phyloP scores from a whole-genome alignment of 73 alveolate species.

The Tetrahymena malaccensis region DNA sequence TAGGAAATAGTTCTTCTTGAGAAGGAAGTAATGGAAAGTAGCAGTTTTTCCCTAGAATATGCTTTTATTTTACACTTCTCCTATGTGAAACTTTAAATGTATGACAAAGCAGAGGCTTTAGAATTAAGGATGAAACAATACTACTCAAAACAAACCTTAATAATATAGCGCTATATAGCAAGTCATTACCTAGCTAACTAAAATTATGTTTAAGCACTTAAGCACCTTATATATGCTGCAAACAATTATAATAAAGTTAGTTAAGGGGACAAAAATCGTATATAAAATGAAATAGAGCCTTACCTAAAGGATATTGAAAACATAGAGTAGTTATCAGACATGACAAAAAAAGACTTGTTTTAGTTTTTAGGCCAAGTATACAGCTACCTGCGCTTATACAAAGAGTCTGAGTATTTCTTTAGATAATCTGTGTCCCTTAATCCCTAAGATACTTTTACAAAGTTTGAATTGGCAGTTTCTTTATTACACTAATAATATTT shows the following conservation, averaged over 20 bases:
- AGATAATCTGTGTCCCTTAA: background rate
- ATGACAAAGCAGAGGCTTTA: background rate
- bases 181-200: background rate
- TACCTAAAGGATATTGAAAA: background rate
- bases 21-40: background rate
- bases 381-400: background rate
- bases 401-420: background rate
- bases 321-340: background rate
- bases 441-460: background rate
- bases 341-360: background rate
- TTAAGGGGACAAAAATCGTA: background rate
- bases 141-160: background rate
- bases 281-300: background rate
- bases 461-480: background rate
- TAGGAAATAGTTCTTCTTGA: background rate
- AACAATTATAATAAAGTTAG: background rate
- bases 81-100: background rate
- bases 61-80: background rate
- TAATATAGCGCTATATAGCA: background rate
- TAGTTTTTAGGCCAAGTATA: background rate
- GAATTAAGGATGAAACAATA: background rate
- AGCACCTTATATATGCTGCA: background rate
- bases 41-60: background rate
- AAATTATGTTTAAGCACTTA: background rate
- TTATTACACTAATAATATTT: background rate